A percentile compares a stretch with the other conserved stretches of the same genome.
Evolutionary conservation across 306 rosid genomes (phyloP).

Genomic region (Hippophae gyantsensis): DNA sequence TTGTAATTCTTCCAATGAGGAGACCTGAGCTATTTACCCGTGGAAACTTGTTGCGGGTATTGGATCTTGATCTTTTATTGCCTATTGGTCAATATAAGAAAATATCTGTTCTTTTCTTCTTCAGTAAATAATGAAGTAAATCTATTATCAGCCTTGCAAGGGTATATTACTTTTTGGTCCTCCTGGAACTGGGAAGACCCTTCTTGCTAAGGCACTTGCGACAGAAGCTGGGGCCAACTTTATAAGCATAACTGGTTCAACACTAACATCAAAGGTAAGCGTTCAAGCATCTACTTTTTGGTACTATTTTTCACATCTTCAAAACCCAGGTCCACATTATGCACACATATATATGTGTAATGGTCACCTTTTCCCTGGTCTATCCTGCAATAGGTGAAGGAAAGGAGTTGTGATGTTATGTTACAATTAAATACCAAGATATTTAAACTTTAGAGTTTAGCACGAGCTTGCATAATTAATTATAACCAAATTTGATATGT

Average conservation of each 20-base stretch:
- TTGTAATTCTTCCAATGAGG: conserved; percentile 95
- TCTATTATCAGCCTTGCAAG: conserved; percentile 70
- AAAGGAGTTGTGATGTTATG: too few species aligned
- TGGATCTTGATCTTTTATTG: conserved; percentile 14
- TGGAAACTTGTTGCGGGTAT: conserved; percentile 93
- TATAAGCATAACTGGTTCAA: conserved; percentile 93
- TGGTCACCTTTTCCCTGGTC: not conserved
- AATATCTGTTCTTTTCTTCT: conserved; percentile 7
- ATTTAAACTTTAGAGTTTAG: too few species aligned
- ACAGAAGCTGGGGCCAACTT: conserved; percentile 97
- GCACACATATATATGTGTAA: not conserved
- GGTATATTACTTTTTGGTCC: conserved; percentile 98
- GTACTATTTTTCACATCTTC: not conserved
- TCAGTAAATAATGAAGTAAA: conserved; percentile 17
- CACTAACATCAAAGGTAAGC: conserved; percentile 89
- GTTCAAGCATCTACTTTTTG: not conserved
- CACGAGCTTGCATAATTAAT: too few species aligned
- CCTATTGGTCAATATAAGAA: conserved; percentile 12
- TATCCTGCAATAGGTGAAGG: too few species aligned
- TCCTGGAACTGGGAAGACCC: conserved; percentile 99
- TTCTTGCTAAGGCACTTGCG: conserved; percentile 95
- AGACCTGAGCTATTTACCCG: conserved; percentile 89
- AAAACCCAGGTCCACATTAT: not conserved
- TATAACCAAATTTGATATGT: too few species aligned
- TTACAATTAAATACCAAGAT: too few species aligned